A percentile compares a stretch with the other conserved stretches of the same genome.
phyloP scores from a whole-genome alignment of 805 yeast species.

The Hanseniaspora mollemarum region DNA sequence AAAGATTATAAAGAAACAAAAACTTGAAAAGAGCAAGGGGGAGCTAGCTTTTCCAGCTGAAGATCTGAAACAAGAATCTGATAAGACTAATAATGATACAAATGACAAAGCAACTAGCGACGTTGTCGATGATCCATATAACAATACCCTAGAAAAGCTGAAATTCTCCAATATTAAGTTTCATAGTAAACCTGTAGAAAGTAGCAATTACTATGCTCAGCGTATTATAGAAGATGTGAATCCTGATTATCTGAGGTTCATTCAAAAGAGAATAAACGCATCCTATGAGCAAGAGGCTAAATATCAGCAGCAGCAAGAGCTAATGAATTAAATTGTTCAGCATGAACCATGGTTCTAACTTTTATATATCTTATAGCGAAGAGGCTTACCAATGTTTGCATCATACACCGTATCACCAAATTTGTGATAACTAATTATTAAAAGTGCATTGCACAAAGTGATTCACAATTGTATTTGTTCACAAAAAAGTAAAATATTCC shows the following conservation, averaged over 20 bases:
- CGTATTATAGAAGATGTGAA: constrained; percentile 6
- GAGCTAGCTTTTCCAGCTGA: neutral
- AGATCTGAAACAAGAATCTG: neutral
- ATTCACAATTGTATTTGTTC: no score
- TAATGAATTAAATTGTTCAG: neutral
- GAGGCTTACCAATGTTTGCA: no score
- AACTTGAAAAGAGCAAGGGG: neutral
- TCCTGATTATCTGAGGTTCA: constrained; percentile 1
- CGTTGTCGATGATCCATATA: neutral
- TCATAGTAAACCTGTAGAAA: neutral
- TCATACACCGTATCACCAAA: no score
- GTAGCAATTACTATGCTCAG: neutral
- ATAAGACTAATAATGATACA: neutral
- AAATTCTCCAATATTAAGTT: neutral
- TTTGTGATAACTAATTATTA: no score
- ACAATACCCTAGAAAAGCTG: neutral
- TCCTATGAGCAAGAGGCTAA: constrained; percentile 6
- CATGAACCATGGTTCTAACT: no score
- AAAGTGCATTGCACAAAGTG: no score
- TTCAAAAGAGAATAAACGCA: neutral
- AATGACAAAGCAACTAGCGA: neutral
- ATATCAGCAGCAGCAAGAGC: neutral
- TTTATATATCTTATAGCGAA: no score
- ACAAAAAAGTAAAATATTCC: no score
- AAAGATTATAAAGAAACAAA: constrained; percentile 5